Percentiles rank a stretch among this genome's conserved stretches.
phyloP scores from a whole-genome alignment of 164 flowering plant species.

The Cinnamomum micranthum region DNA sequence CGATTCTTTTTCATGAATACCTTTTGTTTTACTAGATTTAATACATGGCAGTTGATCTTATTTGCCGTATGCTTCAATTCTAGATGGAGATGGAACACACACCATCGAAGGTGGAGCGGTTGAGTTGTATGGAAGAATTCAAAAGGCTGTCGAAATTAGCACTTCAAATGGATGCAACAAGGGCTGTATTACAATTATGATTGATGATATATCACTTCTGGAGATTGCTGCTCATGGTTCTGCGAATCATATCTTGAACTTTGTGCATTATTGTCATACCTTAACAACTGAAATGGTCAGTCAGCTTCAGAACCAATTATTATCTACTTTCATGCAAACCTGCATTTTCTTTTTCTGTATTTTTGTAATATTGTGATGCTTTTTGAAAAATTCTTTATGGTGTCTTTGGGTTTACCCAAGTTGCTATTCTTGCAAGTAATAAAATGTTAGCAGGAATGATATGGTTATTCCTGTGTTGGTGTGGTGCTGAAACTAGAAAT shows the following conservation, averaged over 20 bases:
- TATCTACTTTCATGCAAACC: background rate
- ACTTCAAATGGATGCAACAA: conserved; percentile 25
- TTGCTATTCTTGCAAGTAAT: background rate
- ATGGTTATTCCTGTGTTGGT: background rate
- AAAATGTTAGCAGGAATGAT: background rate
- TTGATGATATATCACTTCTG: conserved; percentile 82
- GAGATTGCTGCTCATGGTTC: conserved; percentile 77
- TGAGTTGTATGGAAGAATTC: conserved; percentile 54
- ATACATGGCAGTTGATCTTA: background rate
- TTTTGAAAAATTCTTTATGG: background rate
- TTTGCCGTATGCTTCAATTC: conserved; percentile 12
- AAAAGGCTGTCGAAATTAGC: conserved; percentile 38
- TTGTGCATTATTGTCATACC: conserved; percentile 84
- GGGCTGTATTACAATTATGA: conserved; percentile 44
- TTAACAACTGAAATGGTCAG: conserved; percentile 75
- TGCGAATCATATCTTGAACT: conserved; percentile 52
- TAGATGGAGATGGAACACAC: conserved; percentile 35
- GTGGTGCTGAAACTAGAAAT: background rate
- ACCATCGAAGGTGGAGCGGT: conserved; percentile 36
- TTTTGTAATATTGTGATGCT: background rate
- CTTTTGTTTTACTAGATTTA: background rate
- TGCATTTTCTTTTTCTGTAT: background rate
- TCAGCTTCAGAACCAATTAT: background rate
- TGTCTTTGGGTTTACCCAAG: background rate
- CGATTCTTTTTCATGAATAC: no score